Evolutionary conservation across 106 monocot genomes (phyloP).

Genomic region (Hemerocallis citrina): DNA sequence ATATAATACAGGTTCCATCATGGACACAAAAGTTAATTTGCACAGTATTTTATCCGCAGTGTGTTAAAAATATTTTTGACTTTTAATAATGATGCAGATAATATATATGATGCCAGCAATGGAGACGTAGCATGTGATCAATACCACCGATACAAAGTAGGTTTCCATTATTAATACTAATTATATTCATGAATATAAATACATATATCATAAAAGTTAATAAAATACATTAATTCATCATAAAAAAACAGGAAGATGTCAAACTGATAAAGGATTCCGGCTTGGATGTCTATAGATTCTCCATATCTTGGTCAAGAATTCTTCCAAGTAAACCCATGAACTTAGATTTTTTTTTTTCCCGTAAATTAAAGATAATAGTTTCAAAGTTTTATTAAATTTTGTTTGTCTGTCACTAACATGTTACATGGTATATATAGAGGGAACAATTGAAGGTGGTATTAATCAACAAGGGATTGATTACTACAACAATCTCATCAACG

Average conservation of each 20-base stretch:
- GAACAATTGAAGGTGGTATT: slow-evolving; percentile 34
- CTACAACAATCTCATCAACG: slow-evolving; percentile 58
- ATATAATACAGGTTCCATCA: no score
- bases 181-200: not conserved
- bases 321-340: slow-evolving; percentile 22
- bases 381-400: no score
- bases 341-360: no score
- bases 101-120: not conserved
- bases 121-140: slow-evolving; percentile 1
- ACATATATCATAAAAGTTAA: not conserved
- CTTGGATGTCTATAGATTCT: slow-evolving; percentile 19
- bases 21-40: no score
- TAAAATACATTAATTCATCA: not conserved
- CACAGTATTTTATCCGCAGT: no score
- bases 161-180: not conserved
- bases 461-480: slow-evolving; percentile 44
- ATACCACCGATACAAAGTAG: slow-evolving; percentile 12
- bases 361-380: no score
- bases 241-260: slow-evolving; percentile 12
- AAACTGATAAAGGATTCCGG: slow-evolving; percentile 2
- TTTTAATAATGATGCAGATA: slow-evolving; percentile 1
- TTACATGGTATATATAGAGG: no score
- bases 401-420: no score
- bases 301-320: slow-evolving; percentile 21
- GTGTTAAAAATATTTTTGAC: not conserved